Evolutionary conservation across 768 basidiomycete species (phyloP).

Genomic region (Thelephora aurantiotincta): DNA sequence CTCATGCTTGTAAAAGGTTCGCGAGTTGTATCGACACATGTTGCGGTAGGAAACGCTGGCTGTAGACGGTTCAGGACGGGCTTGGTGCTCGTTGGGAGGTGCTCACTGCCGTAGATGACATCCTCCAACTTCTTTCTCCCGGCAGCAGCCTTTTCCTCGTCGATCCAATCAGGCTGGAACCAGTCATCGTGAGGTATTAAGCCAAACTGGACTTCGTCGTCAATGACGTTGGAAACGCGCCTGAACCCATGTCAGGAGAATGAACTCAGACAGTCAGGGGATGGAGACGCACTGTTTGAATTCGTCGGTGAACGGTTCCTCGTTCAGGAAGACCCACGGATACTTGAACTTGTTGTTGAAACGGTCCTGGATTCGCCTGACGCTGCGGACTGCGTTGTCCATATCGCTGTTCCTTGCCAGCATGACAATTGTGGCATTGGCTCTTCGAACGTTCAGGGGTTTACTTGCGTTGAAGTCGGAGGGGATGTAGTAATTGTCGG

Average conservation of each 20-base stretch:
- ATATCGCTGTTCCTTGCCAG: constrained; percentile 60
- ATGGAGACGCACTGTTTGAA: constrained; percentile 44
- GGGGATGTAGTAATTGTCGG: background rate
- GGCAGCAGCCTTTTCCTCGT: constrained; percentile 44
- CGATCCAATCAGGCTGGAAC: constrained; percentile 62
- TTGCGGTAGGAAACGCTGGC: constrained; percentile 33
- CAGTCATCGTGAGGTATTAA: constrained; percentile 47
- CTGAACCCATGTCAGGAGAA: constrained; percentile 5
- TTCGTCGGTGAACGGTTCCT: constrained; percentile 59
- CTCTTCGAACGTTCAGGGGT: constrained; percentile 6
- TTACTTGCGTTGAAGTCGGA: background rate
- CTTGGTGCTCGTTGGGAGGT: background rate
- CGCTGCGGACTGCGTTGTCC: constrained; percentile 42
- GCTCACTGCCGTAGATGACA: constrained; percentile 36
- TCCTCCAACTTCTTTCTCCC: constrained; percentile 38
- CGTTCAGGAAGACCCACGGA: constrained; percentile 85
- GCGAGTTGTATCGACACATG: constrained; percentile 53
- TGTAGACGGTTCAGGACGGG: background rate
- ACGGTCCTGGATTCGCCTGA: constrained; percentile 70
- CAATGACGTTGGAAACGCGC: constrained; percentile 12
- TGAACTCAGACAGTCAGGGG: background rate
- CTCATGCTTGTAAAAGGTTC: constrained; percentile 52
- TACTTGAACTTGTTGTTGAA: constrained; percentile 76
- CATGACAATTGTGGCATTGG: constrained; percentile 22
- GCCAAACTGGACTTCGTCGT: constrained; percentile 34